Conservation (phyloP, 2,329 filamentous ascomycete genomes). For the Cordyceps pruinosa region DNA sequence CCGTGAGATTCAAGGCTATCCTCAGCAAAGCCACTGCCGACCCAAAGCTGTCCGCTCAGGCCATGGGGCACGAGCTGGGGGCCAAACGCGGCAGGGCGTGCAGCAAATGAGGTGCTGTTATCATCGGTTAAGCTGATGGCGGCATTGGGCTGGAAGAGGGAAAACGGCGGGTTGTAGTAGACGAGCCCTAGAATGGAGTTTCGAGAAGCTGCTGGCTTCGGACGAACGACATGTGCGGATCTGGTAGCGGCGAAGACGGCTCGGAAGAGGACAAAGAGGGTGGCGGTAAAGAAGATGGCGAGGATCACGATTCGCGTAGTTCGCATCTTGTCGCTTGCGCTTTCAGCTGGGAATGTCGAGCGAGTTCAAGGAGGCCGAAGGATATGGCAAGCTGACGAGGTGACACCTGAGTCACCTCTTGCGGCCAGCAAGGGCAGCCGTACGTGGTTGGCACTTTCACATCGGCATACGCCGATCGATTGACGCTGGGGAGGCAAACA, state of each 20-base stretch:
- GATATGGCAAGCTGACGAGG: slow-evolving; percentile 8
- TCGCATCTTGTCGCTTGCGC: slow-evolving; percentile 38
- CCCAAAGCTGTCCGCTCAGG: slow-evolving; percentile 85
- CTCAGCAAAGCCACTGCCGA: slow-evolving; percentile 85
- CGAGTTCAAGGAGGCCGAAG: neutral
- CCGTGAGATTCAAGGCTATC: slow-evolving; percentile 66
- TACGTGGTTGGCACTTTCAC: slow-evolving; percentile 2
- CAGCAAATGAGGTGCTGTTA: slow-evolving; percentile 94
- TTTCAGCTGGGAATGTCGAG: neutral
- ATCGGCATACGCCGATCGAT: slow-evolving; percentile 12
- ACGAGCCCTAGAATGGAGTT: slow-evolving; percentile 42
- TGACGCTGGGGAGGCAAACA: neutral
- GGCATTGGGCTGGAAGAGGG: slow-evolving; percentile 89
- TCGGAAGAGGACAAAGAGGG: slow-evolving; percentile 49
- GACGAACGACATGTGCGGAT: neutral
- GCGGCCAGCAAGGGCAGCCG: slow-evolving; percentile 9
- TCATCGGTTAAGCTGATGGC: slow-evolving; percentile 96
- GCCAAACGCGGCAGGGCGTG: slow-evolving; percentile 88
- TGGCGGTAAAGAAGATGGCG: slow-evolving; percentile 45
- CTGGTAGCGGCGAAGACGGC: slow-evolving; percentile 34
- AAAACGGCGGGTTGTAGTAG: slow-evolving; percentile 69
- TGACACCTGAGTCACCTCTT: slow-evolving; percentile 10
- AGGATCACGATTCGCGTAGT: slow-evolving; percentile 48
- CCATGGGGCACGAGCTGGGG: slow-evolving; percentile 68
- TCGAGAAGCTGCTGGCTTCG: slow-evolving; percentile 11